Conservation (phyloP, 2,329 filamentous ascomycete species). For the Colletotrichum euphorbiae region DNA sequence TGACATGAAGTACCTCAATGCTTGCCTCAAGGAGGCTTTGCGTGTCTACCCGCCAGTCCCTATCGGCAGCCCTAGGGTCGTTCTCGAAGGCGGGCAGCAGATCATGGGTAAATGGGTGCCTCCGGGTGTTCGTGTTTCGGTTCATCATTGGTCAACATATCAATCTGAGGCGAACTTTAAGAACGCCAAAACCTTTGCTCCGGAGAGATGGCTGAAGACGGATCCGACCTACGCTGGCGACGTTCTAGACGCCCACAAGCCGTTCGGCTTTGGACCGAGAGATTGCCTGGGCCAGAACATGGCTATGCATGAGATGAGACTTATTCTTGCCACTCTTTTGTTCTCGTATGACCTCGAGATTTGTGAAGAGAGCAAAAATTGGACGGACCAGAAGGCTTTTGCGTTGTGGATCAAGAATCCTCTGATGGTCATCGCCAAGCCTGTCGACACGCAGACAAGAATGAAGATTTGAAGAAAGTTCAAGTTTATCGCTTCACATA, state of each 20-base stretch:
- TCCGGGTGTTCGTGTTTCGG: constrained; percentile 42
- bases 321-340: constrained; percentile 52
- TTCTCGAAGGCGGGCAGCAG: constrained; percentile 48
- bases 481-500: accelerated
- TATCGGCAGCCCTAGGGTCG: constrained; percentile 44
- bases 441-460: constrained; percentile 1
- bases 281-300: constrained; percentile 68
- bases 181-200: constrained; percentile 49
- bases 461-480: not conserved
- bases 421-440: constrained; percentile 21
- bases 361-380: constrained; percentile 13
- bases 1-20: constrained; percentile 52
- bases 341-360: constrained; percentile 23
- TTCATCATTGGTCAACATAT: constrained; percentile 59
- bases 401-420: constrained; percentile 31
- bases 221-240: constrained; percentile 24
- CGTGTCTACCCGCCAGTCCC: constrained; percentile 52
- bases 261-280: constrained; percentile 64
- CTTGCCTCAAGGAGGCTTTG: constrained; percentile 55
- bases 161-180: constrained; percentile 57
- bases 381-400: constrained; percentile 21
- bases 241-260: constrained; percentile 58
- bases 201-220: constrained; percentile 26
- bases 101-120: constrained; percentile 49
- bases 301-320: constrained; percentile 65